A percentile compares a stretch with the other conserved stretches of the same genome.
These are phyloP conservation scores for Schizosaccharomyces pombe DNA, from an alignment of 805 yeast species.

Conservation along the genomic window DNA sequence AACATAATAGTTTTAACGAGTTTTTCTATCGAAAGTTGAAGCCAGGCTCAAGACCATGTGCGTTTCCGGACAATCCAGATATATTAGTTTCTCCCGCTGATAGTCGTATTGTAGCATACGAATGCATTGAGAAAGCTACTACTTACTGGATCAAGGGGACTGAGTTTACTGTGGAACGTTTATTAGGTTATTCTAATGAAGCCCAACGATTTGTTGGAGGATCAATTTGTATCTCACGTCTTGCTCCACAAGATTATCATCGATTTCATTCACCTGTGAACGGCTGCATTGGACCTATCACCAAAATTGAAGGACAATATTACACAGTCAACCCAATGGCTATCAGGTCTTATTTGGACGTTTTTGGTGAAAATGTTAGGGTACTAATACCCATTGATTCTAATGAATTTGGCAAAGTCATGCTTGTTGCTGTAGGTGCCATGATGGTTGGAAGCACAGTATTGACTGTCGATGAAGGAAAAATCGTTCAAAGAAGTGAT, in stretches of 20 bases:
- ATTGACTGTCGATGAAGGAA: constrained; percentile 40
- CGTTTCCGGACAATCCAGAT: constrained; percentile 26
- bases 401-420: constrained; percentile 49
- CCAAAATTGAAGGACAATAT: constrained; percentile 63
- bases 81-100: constrained; percentile 66
- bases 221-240: constrained; percentile 53
- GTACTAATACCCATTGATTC: constrained; percentile 57
- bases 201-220: constrained; percentile 23
- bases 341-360: constrained; percentile 62
- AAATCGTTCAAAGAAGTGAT: constrained; percentile 38
- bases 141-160: constrained; percentile 76
- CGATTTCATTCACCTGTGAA: constrained; percentile 74
- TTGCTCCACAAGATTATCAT: constrained; percentile 95
- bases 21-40: constrained; percentile 63
- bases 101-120: constrained; percentile 55
- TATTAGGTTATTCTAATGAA: constrained; percentile 24
- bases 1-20: constrained; percentile 35
- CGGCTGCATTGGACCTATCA: constrained; percentile 45
- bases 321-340: constrained; percentile 98
- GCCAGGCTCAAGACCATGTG: constrained; percentile 48
- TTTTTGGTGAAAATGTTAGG: constrained; percentile 76
- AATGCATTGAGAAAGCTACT: constrained; percentile 35
- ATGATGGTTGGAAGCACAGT: constrained; percentile 95
- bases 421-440: constrained; percentile 75
- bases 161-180: constrained; percentile 40